Base-by-base conservation (phyloP, 305 asterid genomes). In the Solanum aculeatissimum region DNA sequence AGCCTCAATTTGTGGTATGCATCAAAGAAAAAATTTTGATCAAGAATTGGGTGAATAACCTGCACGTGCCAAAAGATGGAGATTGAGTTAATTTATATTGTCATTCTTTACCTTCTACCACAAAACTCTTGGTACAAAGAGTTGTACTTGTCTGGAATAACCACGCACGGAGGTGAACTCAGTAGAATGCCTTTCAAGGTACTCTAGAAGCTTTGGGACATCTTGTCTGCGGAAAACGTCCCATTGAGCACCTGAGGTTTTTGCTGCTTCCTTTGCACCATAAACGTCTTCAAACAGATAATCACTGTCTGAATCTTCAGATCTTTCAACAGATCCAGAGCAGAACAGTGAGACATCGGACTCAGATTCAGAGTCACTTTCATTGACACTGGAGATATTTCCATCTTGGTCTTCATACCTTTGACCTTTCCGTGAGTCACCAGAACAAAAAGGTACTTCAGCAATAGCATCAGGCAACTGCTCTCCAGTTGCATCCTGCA, bases 11-110 rank as follows among this genome's bases (percentile, higher is more conserved):
- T 95, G 93, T 97, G 99, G 91, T 90, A 95, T 62, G 97, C 93
- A 90, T 97, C 98, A 45, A 97, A 95, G 91, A 88, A 95, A 86
- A 91, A 90, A 58, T 65, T 91, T 82, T 90, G 95, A 93, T 97
- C 99, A 83, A 93, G 97, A 91, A 97, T 91, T 84, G 98, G 97
- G 91, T 97, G 98, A 88, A 84, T 83, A 23, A 88, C 97, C 99
- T 97, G 92, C 72, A 83, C 47, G 86, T 21, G 77, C 42, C 54
- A 58, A 80, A 55, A 42, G 23, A 84, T 14, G 35, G 58, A 65
- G 49, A 62, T 29, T 7, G 53, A 57, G 85, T 78, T 47, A 27
- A 81, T 65, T 45, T 38, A 45, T 53, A 63, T 69, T 82, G 66
- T 19, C 49, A 84, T 4, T 53, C 83, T 54, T 79, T 75, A 84